A percentile compares a stretch with the other conserved stretches of the same genome.
Conservation (phyloP, 164 flowering plant genomes). For the Aristolochia californica region DNA sequence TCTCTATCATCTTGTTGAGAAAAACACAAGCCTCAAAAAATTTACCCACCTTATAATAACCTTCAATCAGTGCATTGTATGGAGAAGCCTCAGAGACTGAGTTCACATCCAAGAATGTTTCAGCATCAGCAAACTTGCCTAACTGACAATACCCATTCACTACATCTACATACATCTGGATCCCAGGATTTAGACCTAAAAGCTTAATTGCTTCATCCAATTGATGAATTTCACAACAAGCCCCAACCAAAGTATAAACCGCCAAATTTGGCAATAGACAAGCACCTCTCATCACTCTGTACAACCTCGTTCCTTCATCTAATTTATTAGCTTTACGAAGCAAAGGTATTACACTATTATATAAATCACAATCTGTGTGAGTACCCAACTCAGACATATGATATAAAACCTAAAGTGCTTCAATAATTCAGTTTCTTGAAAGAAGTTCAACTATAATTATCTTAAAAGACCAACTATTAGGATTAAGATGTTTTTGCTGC, state of each 20-base stretch:
- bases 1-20: too few species aligned
- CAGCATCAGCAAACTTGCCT: conserved; percentile 30
- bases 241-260: conserved; percentile 28
- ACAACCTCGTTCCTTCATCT: too few species aligned
- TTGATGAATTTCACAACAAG: conserved; percentile 18
- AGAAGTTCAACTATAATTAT: too few species aligned
- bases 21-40: conserved; percentile 27
- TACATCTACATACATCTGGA: conserved; percentile 25
- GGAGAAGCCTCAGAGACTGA: conserved; percentile 18
- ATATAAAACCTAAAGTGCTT: too few species aligned
- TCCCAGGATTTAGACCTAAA: conserved; percentile 14
- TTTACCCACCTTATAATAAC: conserved; percentile 22
- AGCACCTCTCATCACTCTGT: too few species aligned
- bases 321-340: too few species aligned
- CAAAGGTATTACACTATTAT: too few species aligned
- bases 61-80: conserved; percentile 32
- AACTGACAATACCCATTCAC: conserved; percentile 31
- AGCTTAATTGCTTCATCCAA: conserved; percentile 31
- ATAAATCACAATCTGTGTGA: too few species aligned
- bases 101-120: conserved; percentile 35
- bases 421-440: too few species aligned
- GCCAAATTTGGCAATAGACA: too few species aligned
- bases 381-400: too few species aligned
- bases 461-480: too few species aligned
- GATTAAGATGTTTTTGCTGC: conserved; percentile 46